A percentile compares a stretch with the other conserved stretches of the same genome.
Evolutionary conservation across 371 early-diverging fungal species (phyloP).

Genomic region (Apophysomyces trapeziformis): DNA sequence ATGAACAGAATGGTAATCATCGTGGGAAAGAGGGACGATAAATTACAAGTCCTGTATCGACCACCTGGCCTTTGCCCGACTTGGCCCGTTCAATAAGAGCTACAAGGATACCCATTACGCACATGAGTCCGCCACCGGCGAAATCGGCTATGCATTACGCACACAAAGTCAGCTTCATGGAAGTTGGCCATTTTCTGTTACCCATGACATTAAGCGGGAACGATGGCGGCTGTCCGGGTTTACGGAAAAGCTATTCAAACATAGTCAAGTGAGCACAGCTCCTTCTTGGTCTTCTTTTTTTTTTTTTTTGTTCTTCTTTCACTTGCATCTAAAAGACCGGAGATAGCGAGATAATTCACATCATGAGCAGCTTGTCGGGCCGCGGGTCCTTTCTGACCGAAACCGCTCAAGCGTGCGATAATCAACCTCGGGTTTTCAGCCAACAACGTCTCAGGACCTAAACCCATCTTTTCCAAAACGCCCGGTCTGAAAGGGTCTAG

Average conservation of each 20-base stretch:
- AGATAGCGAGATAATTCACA: slow-evolving; percentile 73
- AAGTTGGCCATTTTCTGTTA: slow-evolving; percentile 12
- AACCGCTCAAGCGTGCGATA: slow-evolving; percentile 74
- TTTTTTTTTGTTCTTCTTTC: too few relatives aligned
- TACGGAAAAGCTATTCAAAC: slow-evolving; percentile 57
- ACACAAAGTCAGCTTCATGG: background rate
- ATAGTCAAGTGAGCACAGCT: background rate
- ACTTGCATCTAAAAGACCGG: slow-evolving; percentile 68
- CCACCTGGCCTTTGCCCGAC: slow-evolving; percentile 74
- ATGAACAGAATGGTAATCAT: too few relatives aligned
- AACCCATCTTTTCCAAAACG: slow-evolving; percentile 71
- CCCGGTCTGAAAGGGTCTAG: slow-evolving; percentile 85
- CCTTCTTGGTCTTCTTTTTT: background rate
- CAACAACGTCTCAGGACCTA: slow-evolving; percentile 68
- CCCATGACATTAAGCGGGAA: slow-evolving; percentile 72
- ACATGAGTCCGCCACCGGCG: slow-evolving; percentile 77
- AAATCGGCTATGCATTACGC: slow-evolving; percentile 60
- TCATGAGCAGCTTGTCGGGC: slow-evolving; percentile 77
- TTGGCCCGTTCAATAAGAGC: slow-evolving; percentile 65
- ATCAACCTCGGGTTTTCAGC: slow-evolving; percentile 63
- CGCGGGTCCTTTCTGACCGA: slow-evolving; percentile 65
- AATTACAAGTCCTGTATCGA: slow-evolving; percentile 74
- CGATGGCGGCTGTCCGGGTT: slow-evolving; percentile 59
- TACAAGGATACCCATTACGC: slow-evolving; percentile 70
- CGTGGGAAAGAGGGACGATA: slow-evolving; percentile 8